A percentile compares a stretch with the other conserved stretches of the same genome.
Evolutionary conservation across 345 rosid species (phyloP).

Genomic region (Carallia pectinifolia): DNA sequence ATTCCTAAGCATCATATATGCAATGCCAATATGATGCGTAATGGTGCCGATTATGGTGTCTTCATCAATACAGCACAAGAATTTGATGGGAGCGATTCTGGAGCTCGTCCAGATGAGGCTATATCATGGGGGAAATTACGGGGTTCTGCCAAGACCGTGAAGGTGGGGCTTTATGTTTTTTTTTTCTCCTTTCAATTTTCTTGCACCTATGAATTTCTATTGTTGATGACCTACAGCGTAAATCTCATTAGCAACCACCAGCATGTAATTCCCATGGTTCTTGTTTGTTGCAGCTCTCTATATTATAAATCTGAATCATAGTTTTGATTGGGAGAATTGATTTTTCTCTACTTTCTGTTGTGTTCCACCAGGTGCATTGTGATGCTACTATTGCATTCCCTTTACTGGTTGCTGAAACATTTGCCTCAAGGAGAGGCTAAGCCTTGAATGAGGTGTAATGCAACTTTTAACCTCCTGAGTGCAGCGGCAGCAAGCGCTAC

Average conservation of each 20-base stretch:
- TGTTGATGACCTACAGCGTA: background rate
- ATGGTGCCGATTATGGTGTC: constrained; percentile 86
- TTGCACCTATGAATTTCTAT: background rate
- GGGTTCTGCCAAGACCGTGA: constrained; percentile 75
- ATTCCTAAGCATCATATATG: constrained; percentile 94
- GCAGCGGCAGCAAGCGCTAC: too few relatives aligned
- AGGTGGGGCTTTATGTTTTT: constrained; percentile 38
- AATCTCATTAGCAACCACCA: background rate
- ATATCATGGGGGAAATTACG: constrained; percentile 94
- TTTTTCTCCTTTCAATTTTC: background rate
- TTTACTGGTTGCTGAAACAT: constrained; percentile 85
- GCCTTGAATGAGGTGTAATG: constrained; percentile 10
- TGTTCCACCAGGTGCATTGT: constrained; percentile 64
- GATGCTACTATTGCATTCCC: constrained; percentile 98
- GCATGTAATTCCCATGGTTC: background rate
- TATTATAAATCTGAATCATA: background rate
- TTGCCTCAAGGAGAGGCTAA: constrained; percentile 51
- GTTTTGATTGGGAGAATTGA: background rate
- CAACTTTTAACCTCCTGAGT: too few relatives aligned
- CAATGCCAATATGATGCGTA: constrained; percentile 97
- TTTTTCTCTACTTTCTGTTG: background rate
- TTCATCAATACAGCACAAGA: constrained; percentile 95
- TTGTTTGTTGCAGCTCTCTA: background rate
- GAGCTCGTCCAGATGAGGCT: constrained; percentile 94
- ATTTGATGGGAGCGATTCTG: constrained; percentile 97